Evolutionary conservation across 2,329 filamentous ascomycete species (phyloP), one percentile per base, ranked within the genome.

Genomic region (Emericellopsis cladophorae): DNA sequence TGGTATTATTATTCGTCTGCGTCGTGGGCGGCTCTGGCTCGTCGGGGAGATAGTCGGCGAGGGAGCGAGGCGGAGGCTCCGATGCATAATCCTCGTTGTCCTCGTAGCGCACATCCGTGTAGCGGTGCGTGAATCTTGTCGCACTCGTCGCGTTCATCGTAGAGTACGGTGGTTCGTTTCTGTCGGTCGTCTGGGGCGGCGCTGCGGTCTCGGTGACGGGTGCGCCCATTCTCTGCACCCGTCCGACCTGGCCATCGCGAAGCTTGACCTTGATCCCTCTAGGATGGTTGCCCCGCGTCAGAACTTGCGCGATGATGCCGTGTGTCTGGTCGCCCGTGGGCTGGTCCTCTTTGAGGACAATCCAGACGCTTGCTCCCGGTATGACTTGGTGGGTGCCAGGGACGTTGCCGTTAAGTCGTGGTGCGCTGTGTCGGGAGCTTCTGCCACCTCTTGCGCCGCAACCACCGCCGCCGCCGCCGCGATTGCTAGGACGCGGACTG

Each of bases 201-300:
- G 42, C 26, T 38, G 41, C 22, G 14, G 37, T 29, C 33, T 45
- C 46, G 36, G 54, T 41, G 14, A 59, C 64, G 7, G 14, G 11
- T 4, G 18, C 34, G 14, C 26, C 15, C 57, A 85, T 68, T 36
- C 68, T 65, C 58, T 89, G 84, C 23, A 90, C 84, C 14, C 84
- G 65, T 2, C 84, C 84, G 3, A 90, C 74, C 22, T 81, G 69
- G 1, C 84, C 84, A 55, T 84, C 81, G 2, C 65, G 61, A 6
- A 90, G 65, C 3, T 84, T 74, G 21, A 89, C 83, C 58, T 89
- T 90, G 62, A 89, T 84, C 31, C 84, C 84, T 9, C 81, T 71
- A 3, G 82, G 81, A 51, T 90, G 84, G 49, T 89, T 76, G 22
- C 82, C 81, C 1, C 74, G 66, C 2, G 84, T 89, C 37, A 90